Conservation (phyloP, 2,329 filamentous ascomycete genomes). For the Phialophora chinensis region DNA sequence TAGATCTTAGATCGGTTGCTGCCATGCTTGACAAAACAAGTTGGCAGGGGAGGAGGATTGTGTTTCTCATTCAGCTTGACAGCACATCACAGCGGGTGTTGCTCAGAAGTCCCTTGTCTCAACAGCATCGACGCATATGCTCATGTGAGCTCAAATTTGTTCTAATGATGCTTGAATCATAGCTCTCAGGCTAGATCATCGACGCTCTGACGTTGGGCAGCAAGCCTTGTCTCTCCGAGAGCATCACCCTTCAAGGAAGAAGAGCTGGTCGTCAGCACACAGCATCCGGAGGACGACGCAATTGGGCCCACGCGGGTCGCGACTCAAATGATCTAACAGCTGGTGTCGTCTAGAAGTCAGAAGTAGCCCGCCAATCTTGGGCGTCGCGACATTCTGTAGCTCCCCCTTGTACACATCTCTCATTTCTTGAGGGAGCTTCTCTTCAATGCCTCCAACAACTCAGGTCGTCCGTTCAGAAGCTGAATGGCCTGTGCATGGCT, state of each 20-base stretch:
- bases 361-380: neutral
- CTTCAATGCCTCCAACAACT: constrained; percentile 85
- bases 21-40: neutral
- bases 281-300: constrained; percentile 1
- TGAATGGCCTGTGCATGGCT: constrained; percentile 81
- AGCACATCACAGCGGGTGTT: neutral
- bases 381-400: constrained; percentile 5
- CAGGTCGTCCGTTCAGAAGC: constrained; percentile 76
- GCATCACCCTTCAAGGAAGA: neutral
- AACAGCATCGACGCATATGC: constrained; percentile 11
- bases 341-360: constrained; percentile 2
- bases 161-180: constrained; percentile 26
- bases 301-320: neutral
- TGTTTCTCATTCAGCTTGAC: neutral
- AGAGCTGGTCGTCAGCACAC: neutral
- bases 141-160: constrained; percentile 15
- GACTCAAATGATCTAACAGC: neutral
- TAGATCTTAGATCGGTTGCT: neutral
- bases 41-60: neutral
- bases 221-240: neutral
- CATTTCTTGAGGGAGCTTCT: constrained; percentile 70
- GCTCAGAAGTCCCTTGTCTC: neutral
- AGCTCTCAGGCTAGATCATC: constrained; percentile 14
- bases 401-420: constrained; percentile 18
- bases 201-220: constrained; percentile 2